Conservation (phyloP, 345 rosid genomes). For the Citrus glauca region DNA sequence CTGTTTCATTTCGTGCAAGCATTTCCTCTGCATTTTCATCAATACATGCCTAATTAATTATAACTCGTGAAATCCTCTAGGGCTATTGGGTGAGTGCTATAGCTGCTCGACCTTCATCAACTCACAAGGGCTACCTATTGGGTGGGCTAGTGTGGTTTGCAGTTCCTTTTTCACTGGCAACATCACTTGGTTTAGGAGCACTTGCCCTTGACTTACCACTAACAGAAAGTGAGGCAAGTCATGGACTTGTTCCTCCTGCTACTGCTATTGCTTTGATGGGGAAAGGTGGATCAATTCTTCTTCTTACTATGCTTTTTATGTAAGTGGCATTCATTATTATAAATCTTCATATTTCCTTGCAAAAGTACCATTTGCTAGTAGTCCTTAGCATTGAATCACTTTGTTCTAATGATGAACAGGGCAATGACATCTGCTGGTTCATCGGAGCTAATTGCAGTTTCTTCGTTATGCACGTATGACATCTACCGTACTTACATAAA, state of each 20-base stretch:
- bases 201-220: constrained; percentile 88
- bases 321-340: constrained; percentile 31
- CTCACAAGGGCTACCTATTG: constrained; percentile 84
- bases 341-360: no score
- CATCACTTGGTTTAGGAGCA: constrained; percentile 92
- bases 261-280: constrained; percentile 97
- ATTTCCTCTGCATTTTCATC: background rate
- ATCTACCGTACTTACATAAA: constrained; percentile 88
- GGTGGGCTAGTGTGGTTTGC: constrained; percentile 98
- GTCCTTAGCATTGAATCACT: background rate
- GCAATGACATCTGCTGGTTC: constrained; percentile 97
- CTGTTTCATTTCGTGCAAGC: background rate
- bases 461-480: constrained; percentile 86
- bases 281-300: constrained; percentile 82
- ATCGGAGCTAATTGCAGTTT: constrained; percentile 82
- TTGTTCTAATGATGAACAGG: constrained; percentile 35
- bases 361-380: background rate
- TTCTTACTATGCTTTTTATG: constrained; percentile 95
- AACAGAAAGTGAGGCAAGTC: constrained; percentile 62
- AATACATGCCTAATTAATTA: no score
- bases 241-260: constrained; percentile 87
- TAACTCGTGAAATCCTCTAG: constrained; percentile 25
- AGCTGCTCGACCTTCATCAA: constrained; percentile 91
- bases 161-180: constrained; percentile 88
- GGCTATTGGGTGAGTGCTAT: constrained; percentile 98